Base-by-base conservation (phyloP, 768 basidiomycete species). In the Rossbeevera mucosa region DNA sequence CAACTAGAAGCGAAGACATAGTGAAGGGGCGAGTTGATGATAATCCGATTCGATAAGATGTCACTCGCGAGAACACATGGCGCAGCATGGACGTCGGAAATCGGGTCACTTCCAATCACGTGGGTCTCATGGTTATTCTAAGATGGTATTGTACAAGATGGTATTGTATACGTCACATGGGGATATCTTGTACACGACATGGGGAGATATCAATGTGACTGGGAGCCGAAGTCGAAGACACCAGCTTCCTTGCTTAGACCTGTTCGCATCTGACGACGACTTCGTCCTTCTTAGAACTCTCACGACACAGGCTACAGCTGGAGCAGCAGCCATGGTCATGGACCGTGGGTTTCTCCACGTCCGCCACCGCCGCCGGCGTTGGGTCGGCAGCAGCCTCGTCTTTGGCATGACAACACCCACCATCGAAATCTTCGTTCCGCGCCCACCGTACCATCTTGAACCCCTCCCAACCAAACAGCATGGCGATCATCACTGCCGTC, bases 401-500 rank as follows among this genome's bases (percentile, higher is more conserved):
- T 30, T 59, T 48, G 1, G 44, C 24, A 11, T 16, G 52, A 44
- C 75, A 73, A 52, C 74, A 76, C 1, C 76, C 71, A 0, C 74
- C 74, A 44, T 68, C 63, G 38, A 76, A 76, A 11, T 63, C 46
- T 9, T 66, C 51, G 49, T 63, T 56, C 22, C 61, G 59, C 12
- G 66, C 74, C 75, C 75, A 76, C 44, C 64, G 59, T 12, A 74
- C 48, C 74, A 76, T 73, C 55, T 76, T 76, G 36, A 62, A 14
- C 1, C 75, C 76, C 44, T 78, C 76, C 72, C 75, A 73, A 9
- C 69, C 74, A 49, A 78, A 78, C 43, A 77, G 56, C 7, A 75
- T 3, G 2, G 68, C 70, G 28, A 78, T 64, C 11, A 70, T 48
- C 22, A 78, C 66, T 1, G 75, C 66, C 11, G 76, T 77, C n/a